These are phyloP conservation scores for Cytospora chrysosperma DNA, from an alignment of 2,329 filamentous ascomycete species.

Conservation along the genomic window DNA sequence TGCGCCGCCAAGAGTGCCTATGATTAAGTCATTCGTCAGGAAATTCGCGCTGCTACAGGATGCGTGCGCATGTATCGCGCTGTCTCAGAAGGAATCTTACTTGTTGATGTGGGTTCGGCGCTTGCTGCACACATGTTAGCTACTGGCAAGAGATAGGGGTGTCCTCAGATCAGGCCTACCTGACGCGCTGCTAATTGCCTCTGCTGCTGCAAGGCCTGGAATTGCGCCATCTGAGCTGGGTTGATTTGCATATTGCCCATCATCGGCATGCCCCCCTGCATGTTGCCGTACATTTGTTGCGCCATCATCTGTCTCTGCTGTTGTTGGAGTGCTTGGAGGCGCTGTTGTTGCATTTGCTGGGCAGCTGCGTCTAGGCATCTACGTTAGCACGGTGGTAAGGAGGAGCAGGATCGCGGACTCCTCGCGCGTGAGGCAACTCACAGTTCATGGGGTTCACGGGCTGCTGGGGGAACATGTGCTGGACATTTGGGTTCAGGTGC, in stretches of 20 bases:
- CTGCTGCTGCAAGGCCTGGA: slow-evolving; percentile 32
- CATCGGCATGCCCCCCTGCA: slow-evolving; percentile 53
- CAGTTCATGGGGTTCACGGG: slow-evolving; percentile 42
- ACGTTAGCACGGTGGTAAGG: slow-evolving; percentile 26
- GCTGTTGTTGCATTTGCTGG: slow-evolving; percentile 53
- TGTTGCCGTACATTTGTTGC: slow-evolving; percentile 52
- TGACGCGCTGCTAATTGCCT: slow-evolving; percentile 22
- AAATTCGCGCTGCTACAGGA: slow-evolving; percentile 19
- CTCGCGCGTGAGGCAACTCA: slow-evolving; percentile 29
- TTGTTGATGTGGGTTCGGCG: slow-evolving; percentile 25
- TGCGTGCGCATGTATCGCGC: slow-evolving; percentile 13
- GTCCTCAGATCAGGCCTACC: not conserved
- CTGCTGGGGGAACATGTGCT: slow-evolving; percentile 59
- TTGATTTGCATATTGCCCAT: slow-evolving; percentile 44
- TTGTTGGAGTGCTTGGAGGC: slow-evolving; percentile 51
- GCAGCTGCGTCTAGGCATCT: slow-evolving; percentile 26
- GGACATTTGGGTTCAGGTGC: slow-evolving; percentile 63
- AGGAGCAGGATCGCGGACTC: not conserved
- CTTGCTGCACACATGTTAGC: slow-evolving; percentile 23
- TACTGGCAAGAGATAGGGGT: not conserved
- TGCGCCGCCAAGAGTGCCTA: slow-evolving; percentile 46
- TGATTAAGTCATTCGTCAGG: slow-evolving; percentile 24
- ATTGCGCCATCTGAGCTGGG: slow-evolving; percentile 37
- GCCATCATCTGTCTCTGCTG: slow-evolving; percentile 53
- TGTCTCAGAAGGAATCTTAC: slow-evolving; percentile 28